Evolutionary conservation across 2,329 filamentous ascomycete genomes (phyloP), one percentile per base, ranked within the genome.

Genomic region (Aspergillus sp.): DNA sequence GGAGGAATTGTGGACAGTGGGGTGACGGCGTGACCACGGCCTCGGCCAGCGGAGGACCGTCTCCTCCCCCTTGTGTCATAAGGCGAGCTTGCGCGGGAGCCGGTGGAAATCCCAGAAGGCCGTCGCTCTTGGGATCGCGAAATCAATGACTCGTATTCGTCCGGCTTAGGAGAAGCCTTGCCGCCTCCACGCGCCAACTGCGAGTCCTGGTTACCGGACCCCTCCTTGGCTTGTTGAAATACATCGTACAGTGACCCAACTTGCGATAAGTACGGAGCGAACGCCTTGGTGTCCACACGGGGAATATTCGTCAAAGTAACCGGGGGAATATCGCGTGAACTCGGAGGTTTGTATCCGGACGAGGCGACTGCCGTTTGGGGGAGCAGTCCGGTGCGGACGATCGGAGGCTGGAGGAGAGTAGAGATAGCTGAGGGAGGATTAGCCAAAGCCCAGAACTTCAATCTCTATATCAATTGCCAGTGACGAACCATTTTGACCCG

Each of bases 191-290:
- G 79, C 26, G 75, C 73, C 61, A 79, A 63, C 64, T 81, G 80
- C 66, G 77, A 65, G 60, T 83, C 69, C 47, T 79, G 82, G 20
- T 90, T 88, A 7, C 91, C 90, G 1, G 90, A 85, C 57, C 86
- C 88, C 63, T 93, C 89, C 70, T 94, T 93, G 29, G 91, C 87
- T 58, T 92, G 87, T 66, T 92, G 90, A 62, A 98, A 87, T 57
- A 92, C 91, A 73, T 97, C 93, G 73, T 96, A 96, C 3, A 98
- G 77, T 1, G 89, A 87, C 18, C 92, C 92, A 39, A 98, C 90
- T 74, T 96, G 91, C 3, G 87, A 83, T 6, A 98, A 80, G 71
- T 99, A 99, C 9, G 90, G 82, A 56, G 87, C 87, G 74, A 99
- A 99, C 58, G 90, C 89, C 63, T 89, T 85, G 0, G 86, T 77